Evolutionary conservation across 176 grass and related monocot species (phyloP).

Genomic region (Hordeum vulgare): MorexV3_pseudomolecules_assembly NC_058520.1:522609698-522610197

Average conservation of each 20-base stretch:
- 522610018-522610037: no score
- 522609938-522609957: neutral
- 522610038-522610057: no score
- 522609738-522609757: neutral
- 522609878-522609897: neutral
- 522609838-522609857: neutral
- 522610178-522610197: no score
- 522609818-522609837: neutral
- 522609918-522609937: neutral
- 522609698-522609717: rapidly evolving
- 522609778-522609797: neutral
- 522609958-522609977: neutral
- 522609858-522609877: neutral
- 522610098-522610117: no score
- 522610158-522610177: no score
- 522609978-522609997: no score
- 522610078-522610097: no score
- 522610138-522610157: no score
- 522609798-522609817: rapidly evolving
- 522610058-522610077: no score
- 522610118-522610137: no score
- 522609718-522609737: neutral
- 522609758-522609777: neutral
- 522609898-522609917: neutral
- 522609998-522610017: no score